Evolutionary conservation across 768 basidiomycete genomes (phyloP), one percentile per base, ranked within the genome.

Genomic region (Panaeolus cyanescens): DNA sequence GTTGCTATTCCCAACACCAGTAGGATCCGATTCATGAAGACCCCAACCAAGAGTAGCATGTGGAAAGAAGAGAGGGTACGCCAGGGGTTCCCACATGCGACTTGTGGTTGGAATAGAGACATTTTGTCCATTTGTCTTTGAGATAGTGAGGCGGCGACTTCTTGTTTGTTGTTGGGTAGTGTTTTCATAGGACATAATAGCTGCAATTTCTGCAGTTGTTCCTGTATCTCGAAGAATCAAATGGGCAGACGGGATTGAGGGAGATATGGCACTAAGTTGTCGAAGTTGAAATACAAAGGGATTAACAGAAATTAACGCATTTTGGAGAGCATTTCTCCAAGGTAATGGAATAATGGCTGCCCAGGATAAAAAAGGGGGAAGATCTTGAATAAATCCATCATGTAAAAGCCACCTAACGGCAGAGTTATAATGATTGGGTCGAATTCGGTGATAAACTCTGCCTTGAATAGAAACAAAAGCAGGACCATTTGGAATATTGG

Each of bases 31-130:
- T n/a, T n/a, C 60, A 5, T 34, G 13, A 4, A 72, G 8, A 0
- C 75, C 77, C 76, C 76, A 79, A 0, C 76, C 77, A 0, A 72
- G 61, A 0, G 73, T 72, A 7, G 68, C 78, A 62, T 72, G 68
- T 13, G 76, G 78, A 56, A 78, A 79, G 7, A 78, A 59, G 0
- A 79, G 63, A 1, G 78, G 77, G 61, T 79, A 79, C 0, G 67
- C 66, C 0, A 79, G 59, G 0, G 78, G 76, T 55, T 79, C 77
- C 73, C 75, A 78, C 6, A 76, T 45, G 0, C 69, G 68, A 32
- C 75, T 75, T 12, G 68, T 33, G 8, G 67, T 71, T 0, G 72
- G 56, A 25, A 77, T 71, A 1, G 55, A n/a, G 12, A 62, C 59
- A 42, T 61, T 65, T 8, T 8, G 25, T 4, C 37, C 31, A 37